Percentiles rank a stretch among this genome's conserved stretches.
phyloP scores from a whole-genome alignment of 805 yeast genomes.

The Candida tammaniensis region DNA sequence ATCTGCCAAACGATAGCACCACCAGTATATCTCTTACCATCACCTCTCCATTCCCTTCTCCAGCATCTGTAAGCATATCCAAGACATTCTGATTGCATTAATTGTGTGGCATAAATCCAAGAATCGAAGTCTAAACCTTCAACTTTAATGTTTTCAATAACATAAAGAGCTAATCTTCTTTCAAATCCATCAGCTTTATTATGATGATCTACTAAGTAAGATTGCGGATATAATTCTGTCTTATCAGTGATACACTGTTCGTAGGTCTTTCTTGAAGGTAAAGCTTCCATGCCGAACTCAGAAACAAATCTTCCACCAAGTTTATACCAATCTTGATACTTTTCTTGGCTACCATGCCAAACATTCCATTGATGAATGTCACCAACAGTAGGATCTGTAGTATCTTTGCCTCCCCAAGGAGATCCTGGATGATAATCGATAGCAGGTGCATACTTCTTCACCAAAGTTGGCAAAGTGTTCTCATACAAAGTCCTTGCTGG shows the following conservation, averaged over 20 bases:
- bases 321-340: conserved; percentile 47
- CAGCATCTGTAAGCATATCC: conserved; percentile 45
- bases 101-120: conserved; percentile 40
- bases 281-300: conserved; percentile 54
- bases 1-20: conserved; percentile 56
- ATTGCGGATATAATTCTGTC: conserved; percentile 43
- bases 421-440: conserved; percentile 47
- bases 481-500: conserved; percentile 47
- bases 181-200: conserved; percentile 46
- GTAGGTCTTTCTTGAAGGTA: conserved; percentile 38
- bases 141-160: conserved; percentile 43
- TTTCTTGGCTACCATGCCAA: conserved; percentile 49
- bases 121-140: conserved; percentile 29
- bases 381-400: conserved; percentile 32
- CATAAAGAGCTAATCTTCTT: conserved; percentile 44
- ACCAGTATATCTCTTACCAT: conserved; percentile 27
- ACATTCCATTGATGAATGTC: conserved; percentile 58
- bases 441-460: conserved; percentile 18
- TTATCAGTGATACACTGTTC: conserved; percentile 33
- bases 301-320: conserved; percentile 49
- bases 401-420: conserved; percentile 44
- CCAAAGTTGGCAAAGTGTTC: conserved; percentile 32
- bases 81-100: conserved; percentile 51
- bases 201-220: conserved; percentile 43
- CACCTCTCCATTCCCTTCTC: conserved; percentile 45